These are phyloP conservation scores for Lippia alba DNA, from an alignment of 305 asterid genomes.

Conservation along the genomic window DNA sequence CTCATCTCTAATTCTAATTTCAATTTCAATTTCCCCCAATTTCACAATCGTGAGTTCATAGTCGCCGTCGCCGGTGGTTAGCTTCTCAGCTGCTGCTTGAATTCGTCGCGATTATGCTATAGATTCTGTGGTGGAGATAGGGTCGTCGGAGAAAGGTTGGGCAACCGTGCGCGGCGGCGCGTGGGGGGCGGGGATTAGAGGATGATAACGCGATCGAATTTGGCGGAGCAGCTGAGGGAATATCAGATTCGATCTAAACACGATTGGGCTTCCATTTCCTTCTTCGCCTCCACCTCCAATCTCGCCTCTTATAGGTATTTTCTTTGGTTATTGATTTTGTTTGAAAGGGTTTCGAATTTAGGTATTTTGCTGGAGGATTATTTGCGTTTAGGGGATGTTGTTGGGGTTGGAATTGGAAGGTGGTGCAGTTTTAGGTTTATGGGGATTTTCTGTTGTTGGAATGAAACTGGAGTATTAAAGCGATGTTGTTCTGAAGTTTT, in stretches of 20 bases:
- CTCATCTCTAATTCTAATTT: too few relatives aligned
- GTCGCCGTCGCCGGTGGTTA: constrained; percentile 37
- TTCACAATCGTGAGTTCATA: constrained; percentile 32
- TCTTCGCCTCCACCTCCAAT: constrained; percentile 79
- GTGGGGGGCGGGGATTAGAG: constrained; percentile 29
- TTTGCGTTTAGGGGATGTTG: constrained; percentile 3
- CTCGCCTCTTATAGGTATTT: constrained; percentile 65
- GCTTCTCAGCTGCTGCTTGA: constrained; percentile 24
- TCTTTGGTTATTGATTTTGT: neutral
- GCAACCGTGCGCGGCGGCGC: constrained; percentile 29
- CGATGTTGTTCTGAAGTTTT: constrained; percentile 2
- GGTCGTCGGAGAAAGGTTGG: constrained; percentile 9
- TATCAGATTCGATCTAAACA: constrained; percentile 92
- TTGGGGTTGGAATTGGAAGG: neutral
- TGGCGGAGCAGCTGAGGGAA: constrained; percentile 94
- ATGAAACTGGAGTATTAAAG: neutral
- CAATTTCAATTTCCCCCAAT: neutral
- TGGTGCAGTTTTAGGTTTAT: constrained; percentile 10
- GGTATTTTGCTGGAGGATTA: neutral
- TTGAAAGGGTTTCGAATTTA: constrained; percentile 2
- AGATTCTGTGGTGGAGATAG: constrained; percentile 19
- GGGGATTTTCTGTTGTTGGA: constrained; percentile 2
- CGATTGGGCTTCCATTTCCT: constrained; percentile 83
- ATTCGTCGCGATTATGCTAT: neutral
- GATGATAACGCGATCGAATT: constrained; percentile 92